Conservation (phyloP, 164 flowering plant genomes). For the Vitis amurensis region DNA sequence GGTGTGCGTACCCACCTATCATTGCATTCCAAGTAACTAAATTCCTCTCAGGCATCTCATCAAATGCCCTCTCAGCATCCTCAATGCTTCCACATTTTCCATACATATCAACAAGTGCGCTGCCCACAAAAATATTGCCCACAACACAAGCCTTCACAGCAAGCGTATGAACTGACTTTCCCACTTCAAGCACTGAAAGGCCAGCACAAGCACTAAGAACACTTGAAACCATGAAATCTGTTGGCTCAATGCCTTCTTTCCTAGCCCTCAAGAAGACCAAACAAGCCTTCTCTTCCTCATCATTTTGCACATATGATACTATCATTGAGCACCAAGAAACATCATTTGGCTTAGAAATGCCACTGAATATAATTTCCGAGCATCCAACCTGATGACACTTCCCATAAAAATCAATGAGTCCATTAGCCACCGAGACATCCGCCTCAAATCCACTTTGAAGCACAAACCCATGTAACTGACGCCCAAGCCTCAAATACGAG, state of each 20-base stretch:
- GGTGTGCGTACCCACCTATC: conserved; percentile 81
- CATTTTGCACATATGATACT: conserved; percentile 65
- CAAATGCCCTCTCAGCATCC: conserved; percentile 59
- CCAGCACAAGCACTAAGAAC: conserved; percentile 81
- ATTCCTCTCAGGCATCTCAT: conserved; percentile 57
- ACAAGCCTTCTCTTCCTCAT: conserved; percentile 73
- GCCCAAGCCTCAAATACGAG: conserved; percentile 36
- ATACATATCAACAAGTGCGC: conserved; percentile 95
- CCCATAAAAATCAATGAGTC: conserved; percentile 86
- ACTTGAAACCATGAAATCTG: conserved; percentile 78
- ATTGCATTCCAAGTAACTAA: conserved; percentile 76
- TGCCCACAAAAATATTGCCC: conserved; percentile 68
- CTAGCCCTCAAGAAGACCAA: conserved; percentile 40
- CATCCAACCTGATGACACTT: conserved; percentile 53
- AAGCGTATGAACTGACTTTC: conserved; percentile 65
- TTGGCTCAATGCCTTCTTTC: conserved; percentile 47
- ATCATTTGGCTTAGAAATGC: conserved; percentile 36
- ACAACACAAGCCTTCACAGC: conserved; percentile 76
- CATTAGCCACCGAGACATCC: conserved; percentile 64
- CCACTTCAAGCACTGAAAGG: conserved; percentile 61
- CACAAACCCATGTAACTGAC: conserved; percentile 63
- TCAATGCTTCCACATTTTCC: conserved; percentile 82
- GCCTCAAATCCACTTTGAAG: conserved; percentile 45
- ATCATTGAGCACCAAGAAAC: conserved; percentile 86
- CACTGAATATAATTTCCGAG: conserved; percentile 51